Evolutionary conservation across 176 grass and related monocot species (phyloP), one percentile per base, ranked within the genome.

Genomic region (Luzula sylvatica): DNA sequence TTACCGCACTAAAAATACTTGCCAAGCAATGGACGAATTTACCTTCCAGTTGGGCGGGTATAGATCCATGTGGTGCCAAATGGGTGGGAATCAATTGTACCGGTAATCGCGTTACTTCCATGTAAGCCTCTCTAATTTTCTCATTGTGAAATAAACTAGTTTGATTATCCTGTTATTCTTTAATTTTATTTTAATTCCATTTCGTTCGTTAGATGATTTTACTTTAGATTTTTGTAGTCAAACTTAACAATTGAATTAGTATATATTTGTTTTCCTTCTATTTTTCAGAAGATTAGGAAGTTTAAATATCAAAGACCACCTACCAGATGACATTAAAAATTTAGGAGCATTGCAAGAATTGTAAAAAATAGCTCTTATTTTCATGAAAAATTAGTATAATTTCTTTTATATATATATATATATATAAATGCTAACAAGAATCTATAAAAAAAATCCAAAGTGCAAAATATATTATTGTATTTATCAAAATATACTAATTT

Each of bases 11-110:
- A 26, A 58, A 0, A 0, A 67, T 52, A 3, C 62, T 95, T 53
- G 51, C 47, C 42, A 75, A 3, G 46, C 25, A 9, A 2, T 95
- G 83, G 88, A 7, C 52, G 5, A 53, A 15, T 22, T 53, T 6
- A 2, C 88, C 76, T 51, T 84, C 79, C 23, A 95, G 87, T 19
- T 95, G 88, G 88, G 40, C 20, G 25, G 76, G 83, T 54, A 40
- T 48, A 18, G 83, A 95, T 50, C 88, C 88, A 2, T 95, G 88
- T 4, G 57, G 73, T 19, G 49, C 54, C 53, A 69, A 95, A 23
- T 95, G 89, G 88, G 20, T 54, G 2, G 83, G 88, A 22, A 74
- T 95, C 49, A 13, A 0, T 1, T 95, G 88, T 73, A 66, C 1
- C 0, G 4, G 5, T 22, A 24, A 60, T 39, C 59, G 68, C 3